phyloP scores from a whole-genome alignment of 805 yeast species.

The Metschnikowia cerradonensis region DNA sequence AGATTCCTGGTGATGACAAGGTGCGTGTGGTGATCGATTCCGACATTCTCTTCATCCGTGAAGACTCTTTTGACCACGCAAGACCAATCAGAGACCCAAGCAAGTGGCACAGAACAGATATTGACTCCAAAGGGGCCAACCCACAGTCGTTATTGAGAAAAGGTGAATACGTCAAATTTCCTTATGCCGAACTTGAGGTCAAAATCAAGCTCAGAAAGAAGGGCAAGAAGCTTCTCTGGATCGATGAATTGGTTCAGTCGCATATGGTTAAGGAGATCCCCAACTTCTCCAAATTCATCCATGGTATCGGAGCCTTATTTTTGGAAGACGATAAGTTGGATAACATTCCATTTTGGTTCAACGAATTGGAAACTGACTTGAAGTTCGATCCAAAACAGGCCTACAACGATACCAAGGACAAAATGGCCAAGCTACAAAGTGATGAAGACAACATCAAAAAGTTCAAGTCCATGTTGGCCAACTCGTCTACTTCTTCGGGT shows the following conservation, averaged over 20 bases:
- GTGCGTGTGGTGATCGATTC: constrained; percentile 88
- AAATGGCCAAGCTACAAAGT: constrained; percentile 44
- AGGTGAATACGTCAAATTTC: constrained; percentile 82
- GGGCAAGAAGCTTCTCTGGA: constrained; percentile 62
- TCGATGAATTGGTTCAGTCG: constrained; percentile 70
- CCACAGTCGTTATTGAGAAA: constrained; percentile 73
- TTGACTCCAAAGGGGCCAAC: constrained; percentile 70
- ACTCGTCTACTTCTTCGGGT: constrained; percentile 19
- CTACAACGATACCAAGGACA: constrained; percentile 59
- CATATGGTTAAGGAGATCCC: constrained; percentile 92
- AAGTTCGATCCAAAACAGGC: constrained; percentile 78
- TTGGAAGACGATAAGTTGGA: constrained; percentile 89
- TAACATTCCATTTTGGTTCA: constrained; percentile 90
- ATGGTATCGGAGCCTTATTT: constrained; percentile 84
- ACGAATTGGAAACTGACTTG: constrained; percentile 63
- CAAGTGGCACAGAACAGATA: constrained; percentile 89
- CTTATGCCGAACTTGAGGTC: constrained; percentile 85
- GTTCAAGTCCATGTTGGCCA: constrained; percentile 37
- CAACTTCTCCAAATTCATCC: constrained; percentile 86
- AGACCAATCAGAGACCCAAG: constrained; percentile 87
- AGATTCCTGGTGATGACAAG: constrained; percentile 95
- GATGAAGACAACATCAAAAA: constrained; percentile 44
- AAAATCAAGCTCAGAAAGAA: constrained; percentile 51
- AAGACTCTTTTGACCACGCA: constrained; percentile 78
- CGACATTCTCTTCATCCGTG: constrained; percentile 82